Conservation (phyloP, 495 filamentous ascomycete genomes). For the Cercophora samala region DNA sequence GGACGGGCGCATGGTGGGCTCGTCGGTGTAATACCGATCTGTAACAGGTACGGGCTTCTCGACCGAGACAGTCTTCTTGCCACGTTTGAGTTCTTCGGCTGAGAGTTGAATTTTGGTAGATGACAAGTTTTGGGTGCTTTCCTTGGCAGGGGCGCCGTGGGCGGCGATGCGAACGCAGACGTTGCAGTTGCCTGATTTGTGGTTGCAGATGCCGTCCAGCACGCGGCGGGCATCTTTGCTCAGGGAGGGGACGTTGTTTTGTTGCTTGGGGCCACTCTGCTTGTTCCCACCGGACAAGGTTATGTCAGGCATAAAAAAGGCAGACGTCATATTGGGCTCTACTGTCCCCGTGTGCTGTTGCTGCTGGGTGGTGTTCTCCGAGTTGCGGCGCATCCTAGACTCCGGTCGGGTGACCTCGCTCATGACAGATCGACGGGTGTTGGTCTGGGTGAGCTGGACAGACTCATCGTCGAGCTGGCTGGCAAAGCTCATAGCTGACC, state of each 20-base stretch:
- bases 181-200: constrained; percentile 68
- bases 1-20: constrained; percentile 73
- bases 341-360: constrained; percentile 18
- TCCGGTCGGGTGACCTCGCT: constrained; percentile 21
- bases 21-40: constrained; percentile 58
- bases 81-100: constrained; percentile 27
- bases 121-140: constrained; percentile 19
- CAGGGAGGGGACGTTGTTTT: constrained; percentile 38
- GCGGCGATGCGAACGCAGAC: constrained; percentile 62
- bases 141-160: constrained; percentile 26
- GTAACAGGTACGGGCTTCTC: constrained; percentile 70
- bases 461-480: constrained; percentile 31
- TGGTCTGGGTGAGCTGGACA: constrained; percentile 8
- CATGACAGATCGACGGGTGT: constrained; percentile 20
- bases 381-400: constrained; percentile 34
- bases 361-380: constrained; percentile 32
- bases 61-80: constrained; percentile 57
- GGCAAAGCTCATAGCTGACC: constrained; percentile 37
- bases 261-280: constrained; percentile 18
- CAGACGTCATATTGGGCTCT: constrained; percentile 73
- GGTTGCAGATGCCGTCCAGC: constrained; percentile 57
- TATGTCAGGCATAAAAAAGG: constrained; percentile 57
- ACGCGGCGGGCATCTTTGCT: constrained; percentile 53
- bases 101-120: constrained; percentile 27
- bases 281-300: constrained; percentile 39